These are phyloP conservation scores for Coffea eugenioides DNA, from an alignment of 257 asterid genomes.

Conservation along the genomic window DNA sequence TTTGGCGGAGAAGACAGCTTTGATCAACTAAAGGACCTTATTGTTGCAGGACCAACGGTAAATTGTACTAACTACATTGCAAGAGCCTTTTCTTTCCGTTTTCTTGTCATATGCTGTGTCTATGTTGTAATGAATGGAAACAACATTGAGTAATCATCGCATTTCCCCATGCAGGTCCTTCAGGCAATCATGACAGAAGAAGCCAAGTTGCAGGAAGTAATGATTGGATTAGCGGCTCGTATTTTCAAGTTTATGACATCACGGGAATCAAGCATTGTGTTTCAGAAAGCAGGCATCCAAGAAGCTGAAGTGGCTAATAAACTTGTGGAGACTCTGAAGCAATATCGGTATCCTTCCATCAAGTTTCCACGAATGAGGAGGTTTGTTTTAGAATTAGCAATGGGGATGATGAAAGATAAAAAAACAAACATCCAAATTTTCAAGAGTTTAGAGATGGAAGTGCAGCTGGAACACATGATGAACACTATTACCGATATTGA, in stretches of 20 bases:
- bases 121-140: neutral
- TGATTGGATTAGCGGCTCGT: slow-evolving; percentile 74
- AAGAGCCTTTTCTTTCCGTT: neutral
- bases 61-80: slow-evolving; percentile 11
- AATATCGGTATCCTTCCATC: slow-evolving; percentile 52
- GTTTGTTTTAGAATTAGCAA: slow-evolving; percentile 64
- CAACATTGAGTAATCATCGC: neutral
- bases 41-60: slow-evolving; percentile 72
- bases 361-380: slow-evolving; percentile 83
- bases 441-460: slow-evolving; percentile 49
- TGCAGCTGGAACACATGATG: slow-evolving; percentile 55
- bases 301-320: slow-evolving; percentile 53
- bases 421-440: slow-evolving; percentile 33
- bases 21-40: slow-evolving; percentile 43
- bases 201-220: slow-evolving; percentile 74
- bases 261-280: slow-evolving; percentile 47
- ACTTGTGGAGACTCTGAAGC: slow-evolving; percentile 43
- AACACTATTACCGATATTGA: slow-evolving; percentile 87
- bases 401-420: slow-evolving; percentile 85
- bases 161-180: slow-evolving; percentile 49
- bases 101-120: neutral
- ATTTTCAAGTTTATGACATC: slow-evolving; percentile 59
- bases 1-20: slow-evolving; percentile 57
- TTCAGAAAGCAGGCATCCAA: slow-evolving; percentile 35
- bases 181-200: slow-evolving; percentile 70